Percentiles rank a stretch among this genome's conserved stretches.
Conservation (phyloP, 148 eudicot species). For the Suaeda aralocaspica region DNA sequence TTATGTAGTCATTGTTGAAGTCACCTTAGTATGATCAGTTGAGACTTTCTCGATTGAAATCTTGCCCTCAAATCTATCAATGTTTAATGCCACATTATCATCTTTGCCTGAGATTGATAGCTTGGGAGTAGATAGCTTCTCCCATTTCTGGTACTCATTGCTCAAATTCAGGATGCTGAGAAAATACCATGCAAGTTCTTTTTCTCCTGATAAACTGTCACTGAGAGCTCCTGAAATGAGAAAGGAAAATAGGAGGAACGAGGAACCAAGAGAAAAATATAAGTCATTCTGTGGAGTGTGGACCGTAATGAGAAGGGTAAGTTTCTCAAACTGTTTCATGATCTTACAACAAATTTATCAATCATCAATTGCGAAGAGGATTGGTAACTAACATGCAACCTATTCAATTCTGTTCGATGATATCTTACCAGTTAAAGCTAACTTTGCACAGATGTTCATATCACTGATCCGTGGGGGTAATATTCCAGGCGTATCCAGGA, state of each 20-base stretch:
- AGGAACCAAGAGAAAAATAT: no score
- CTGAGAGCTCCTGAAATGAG: constrained; percentile 50
- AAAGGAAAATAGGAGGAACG: neutral
- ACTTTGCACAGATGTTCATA: constrained; percentile 51
- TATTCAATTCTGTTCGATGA: neutral
- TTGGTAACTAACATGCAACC: no score
- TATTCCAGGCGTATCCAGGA: constrained; percentile 86
- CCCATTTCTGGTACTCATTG: constrained; percentile 57
- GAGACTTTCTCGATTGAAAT: constrained; percentile 20
- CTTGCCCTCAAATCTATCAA: constrained; percentile 20
- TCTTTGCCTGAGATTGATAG: constrained; percentile 3
- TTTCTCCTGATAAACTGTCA: constrained; percentile 48
- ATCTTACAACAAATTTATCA: no score
- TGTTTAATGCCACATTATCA: constrained; percentile 6
- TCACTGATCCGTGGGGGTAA: constrained; percentile 56
- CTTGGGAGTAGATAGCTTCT: constrained; percentile 23
- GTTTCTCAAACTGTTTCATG: no score
- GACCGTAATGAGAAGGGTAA: neutral
- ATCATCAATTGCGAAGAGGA: no score
- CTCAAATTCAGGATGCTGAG: constrained; percentile 48
- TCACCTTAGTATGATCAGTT: constrained; percentile 82
- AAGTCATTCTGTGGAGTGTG: no score
- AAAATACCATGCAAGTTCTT: constrained; percentile 51
- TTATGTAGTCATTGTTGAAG: neutral
- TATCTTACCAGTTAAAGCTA: constrained; percentile 73